phyloP scores from a whole-genome alignment of 495 filamentous ascomycete genomes.

The Tuber umbilicatum region DNA sequence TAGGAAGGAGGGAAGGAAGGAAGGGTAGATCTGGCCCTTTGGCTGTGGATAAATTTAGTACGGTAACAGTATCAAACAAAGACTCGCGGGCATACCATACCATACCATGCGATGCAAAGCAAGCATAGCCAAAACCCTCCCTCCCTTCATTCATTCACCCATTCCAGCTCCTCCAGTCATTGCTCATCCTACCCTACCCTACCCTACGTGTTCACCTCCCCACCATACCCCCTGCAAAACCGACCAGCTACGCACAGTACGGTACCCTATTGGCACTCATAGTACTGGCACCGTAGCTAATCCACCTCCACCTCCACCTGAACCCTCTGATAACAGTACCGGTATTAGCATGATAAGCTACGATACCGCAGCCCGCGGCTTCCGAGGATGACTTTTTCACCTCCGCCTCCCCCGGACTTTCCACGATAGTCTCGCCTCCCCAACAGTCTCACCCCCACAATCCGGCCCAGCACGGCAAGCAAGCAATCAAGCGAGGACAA shows the following conservation, averaged over 20 bases:
- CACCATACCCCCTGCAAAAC: neutral
- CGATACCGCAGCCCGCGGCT: neutral
- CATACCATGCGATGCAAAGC: neutral
- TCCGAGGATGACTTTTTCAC: neutral
- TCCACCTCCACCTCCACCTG: too few relatives aligned
- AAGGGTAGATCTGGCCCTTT: neutral
- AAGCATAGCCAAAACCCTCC: neutral
- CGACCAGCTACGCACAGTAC: too few relatives aligned
- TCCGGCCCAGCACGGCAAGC: neutral
- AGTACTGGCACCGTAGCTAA: too few relatives aligned
- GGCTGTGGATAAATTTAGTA: too few relatives aligned
- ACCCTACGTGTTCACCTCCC: neutral
- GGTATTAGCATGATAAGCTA: too few relatives aligned
- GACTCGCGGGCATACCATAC: neutral
- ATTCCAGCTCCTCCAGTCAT: neutral
- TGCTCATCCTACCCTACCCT: neutral
- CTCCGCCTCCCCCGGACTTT: neutral
- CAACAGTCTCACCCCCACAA: constrained; percentile 4
- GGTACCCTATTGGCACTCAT: too few relatives aligned
- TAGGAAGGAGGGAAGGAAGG: neutral
- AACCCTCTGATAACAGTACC: too few relatives aligned
- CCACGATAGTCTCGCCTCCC: neutral
- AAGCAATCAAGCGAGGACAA: neutral
- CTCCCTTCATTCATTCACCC: neutral
- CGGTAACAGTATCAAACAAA: too few relatives aligned